Base-by-base conservation (phyloP, 2,329 filamentous ascomycete species). In the Fusarium sp. region DNA sequence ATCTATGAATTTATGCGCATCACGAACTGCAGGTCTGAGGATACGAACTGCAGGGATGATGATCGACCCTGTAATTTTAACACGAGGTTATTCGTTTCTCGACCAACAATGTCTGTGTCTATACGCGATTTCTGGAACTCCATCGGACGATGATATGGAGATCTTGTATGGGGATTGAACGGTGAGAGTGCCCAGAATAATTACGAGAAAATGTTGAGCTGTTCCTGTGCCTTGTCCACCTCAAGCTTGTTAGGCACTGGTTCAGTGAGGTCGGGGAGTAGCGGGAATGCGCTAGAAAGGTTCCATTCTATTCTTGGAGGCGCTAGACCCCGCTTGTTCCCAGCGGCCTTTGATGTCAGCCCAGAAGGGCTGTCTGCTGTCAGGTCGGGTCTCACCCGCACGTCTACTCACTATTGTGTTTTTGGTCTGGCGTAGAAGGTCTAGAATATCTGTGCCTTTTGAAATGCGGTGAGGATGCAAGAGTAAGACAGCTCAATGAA, bases 271-370 rank as follows among this genome's bases (percentile, higher is more conserved):
- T 37, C 32, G 32, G 32, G 32, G 16, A 61, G 22, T 6, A 42
- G 25, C 9, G 10, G 14, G 40, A 61, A 41, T 24, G 20, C 59
- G 46, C 59, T 62, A 62, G 60, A 61, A 62, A 30, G n/a, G 58
- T 57, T 57, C 61, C 25, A 63, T 63, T 64, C 61, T 64, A 64
- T 64, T 64, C 47, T 64, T 63, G 51, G 61, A 12, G 29, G 27
- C 61, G 42, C 61, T 62, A 63, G 49, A 66, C 51, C 65, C 65
- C 57, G 42, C 51, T 63, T 18, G 18, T 14, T 16, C 20, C 41
- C 48, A 47, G n/a, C 20, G 37, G 18, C 34, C 32, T 54, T 52
- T 42, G 29, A 48, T 61, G 42, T 55, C 63, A 66, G 63, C 61
- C 61, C 54, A 61, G 61, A 48, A 65, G 14, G 63, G 63, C 63